Base-by-base conservation (phyloP, 208 protist genomes). In the Zelonia costaricensis region DNA sequence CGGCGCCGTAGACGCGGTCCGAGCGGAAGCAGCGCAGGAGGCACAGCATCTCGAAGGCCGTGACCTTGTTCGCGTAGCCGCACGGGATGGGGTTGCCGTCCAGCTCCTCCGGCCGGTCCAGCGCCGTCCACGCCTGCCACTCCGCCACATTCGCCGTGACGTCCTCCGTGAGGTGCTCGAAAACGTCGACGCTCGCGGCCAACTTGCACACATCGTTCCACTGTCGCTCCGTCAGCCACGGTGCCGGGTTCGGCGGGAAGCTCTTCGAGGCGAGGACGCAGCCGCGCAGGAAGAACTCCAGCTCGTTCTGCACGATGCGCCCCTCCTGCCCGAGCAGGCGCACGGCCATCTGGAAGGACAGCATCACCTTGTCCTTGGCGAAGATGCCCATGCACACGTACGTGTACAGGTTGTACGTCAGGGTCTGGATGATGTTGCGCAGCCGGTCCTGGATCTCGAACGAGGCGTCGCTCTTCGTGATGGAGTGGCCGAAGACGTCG, bases 341-440 rank as follows among this genome's bases (percentile, higher is more conserved):
- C 16, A 98, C 76, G 13, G 96, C 86, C 67, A 99, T 98, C 56
- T 99, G 97, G 62, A 99, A 98, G 7, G 97, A 97, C 65, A 99
- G 97, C 93, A 99, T 98, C 23, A 99, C 76, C 81, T 99, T 99
- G 74, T 99, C 95, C 66, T 82, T 88, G 78, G 99, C 98, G 70
- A 99, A 99, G 49, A 99, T 95, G 52, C 97, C 96, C 78, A 98
- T 98, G 76, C 97, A 99, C 23, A 98, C 95, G 76, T 99, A 99
- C 57, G 93, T 91, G 88, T 99, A 99, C 10, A 99, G 86, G 56
- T 97, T 97, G 61, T 96, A 88, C 44, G 98, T 99, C 8, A 99
- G 82, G 25, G 91, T 86, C 28, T 91, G 72, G 57, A 99, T 98
- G 65, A 99, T 99, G 80, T 99, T 98, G 47, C 85, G 84, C 31